A percentile compares a stretch with the other conserved stretches of the same genome.
Evolutionary conservation across 2,329 filamentous ascomycete species (phyloP).

Genomic region (Botrytis galanthina): DNA sequence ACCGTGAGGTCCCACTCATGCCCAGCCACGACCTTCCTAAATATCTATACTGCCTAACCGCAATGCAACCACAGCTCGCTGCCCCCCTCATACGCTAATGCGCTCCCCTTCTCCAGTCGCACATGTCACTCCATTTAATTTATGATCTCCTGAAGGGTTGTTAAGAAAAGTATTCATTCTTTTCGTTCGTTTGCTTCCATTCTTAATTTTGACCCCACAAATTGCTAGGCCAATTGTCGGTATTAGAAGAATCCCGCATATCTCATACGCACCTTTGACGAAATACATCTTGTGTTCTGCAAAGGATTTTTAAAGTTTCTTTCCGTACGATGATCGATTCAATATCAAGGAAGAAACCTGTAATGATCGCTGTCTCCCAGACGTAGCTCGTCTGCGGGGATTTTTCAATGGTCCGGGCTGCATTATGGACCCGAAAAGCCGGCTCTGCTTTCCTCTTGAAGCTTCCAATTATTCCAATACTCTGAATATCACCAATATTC

Average conservation of each 20-base stretch:
- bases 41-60: neutral
- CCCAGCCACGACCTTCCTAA: neutral
- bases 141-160: neutral
- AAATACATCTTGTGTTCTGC: neutral
- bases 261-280: neutral
- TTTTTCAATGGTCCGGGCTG: neutral
- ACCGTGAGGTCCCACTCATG: conserved; percentile 1
- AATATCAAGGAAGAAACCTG: neutral
- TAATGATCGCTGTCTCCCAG: neutral
- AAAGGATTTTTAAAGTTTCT: neutral
- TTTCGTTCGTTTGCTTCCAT: neutral
- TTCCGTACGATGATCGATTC: neutral
- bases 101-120: neutral
- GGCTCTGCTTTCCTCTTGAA: neutral
- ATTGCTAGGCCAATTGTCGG: neutral
- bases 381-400: neutral
- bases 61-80: neutral
- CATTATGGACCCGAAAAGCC: neutral
- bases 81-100: neutral
- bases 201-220: neutral
- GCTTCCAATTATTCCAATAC: neutral
- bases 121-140: neutral
- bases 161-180: neutral
- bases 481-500: neutral
- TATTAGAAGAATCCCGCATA: neutral